Evolutionary conservation across 164 flowering plant genomes (phyloP).

Genomic region (Vitis cinerea): DNA sequence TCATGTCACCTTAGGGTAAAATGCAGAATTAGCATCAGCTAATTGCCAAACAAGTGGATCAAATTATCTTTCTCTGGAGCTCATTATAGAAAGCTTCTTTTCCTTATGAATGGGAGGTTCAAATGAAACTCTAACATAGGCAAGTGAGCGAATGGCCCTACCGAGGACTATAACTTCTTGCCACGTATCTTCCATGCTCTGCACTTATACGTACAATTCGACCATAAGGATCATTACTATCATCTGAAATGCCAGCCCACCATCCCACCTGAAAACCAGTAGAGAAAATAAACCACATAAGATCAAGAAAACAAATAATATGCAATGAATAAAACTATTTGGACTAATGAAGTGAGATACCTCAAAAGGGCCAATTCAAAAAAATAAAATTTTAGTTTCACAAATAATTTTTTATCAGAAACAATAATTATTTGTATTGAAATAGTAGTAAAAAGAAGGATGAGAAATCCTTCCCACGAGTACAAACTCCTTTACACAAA

Average conservation of each 20-base stretch:
- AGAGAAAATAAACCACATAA: conserved; percentile 1
- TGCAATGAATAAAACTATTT: background rate
- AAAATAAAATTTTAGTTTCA: too few relatives aligned
- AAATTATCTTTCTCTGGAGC: background rate
- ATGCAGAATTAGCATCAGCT: background rate
- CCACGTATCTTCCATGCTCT: conserved; percentile 95
- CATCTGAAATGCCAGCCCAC: conserved; percentile 92
- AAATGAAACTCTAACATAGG: background rate
- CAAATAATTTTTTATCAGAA: too few relatives aligned
- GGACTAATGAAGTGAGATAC: background rate
- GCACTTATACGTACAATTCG: conserved; percentile 81
- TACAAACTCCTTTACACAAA: too few relatives aligned
- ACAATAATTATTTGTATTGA: too few relatives aligned
- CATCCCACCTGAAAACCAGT: conserved; percentile 75
- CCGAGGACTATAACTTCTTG: conserved; percentile 90
- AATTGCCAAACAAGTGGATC: background rate
- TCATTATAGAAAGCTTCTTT: background rate
- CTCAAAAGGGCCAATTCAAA: background rate
- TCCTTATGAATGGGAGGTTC: background rate
- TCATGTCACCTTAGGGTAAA: too few relatives aligned
- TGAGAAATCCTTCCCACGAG: too few relatives aligned
- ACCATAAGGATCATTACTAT: conserved; percentile 71
- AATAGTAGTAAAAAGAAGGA: too few relatives aligned
- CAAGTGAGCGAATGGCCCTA: conserved; percentile 26
- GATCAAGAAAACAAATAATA: background rate